Evolutionary conservation across 768 basidiomycete genomes (phyloP), one percentile per base, ranked within the genome.

Genomic region (Galerina marginata): DNA sequence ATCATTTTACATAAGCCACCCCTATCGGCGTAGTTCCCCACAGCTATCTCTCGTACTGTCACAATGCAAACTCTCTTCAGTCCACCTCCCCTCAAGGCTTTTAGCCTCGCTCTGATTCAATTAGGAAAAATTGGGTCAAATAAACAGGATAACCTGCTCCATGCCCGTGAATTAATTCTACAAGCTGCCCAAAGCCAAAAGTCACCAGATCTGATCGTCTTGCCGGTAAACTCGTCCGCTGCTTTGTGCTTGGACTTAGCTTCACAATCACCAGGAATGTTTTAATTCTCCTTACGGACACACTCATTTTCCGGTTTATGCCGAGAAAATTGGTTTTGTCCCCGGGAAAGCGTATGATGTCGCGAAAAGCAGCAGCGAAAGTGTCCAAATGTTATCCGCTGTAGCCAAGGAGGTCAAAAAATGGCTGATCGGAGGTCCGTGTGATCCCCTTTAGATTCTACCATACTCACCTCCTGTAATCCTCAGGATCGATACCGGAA

Each of bases 401-500:
- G 86, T 83, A 51, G 97, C 97, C 0, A 93, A 87, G 71, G 85
- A 92, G 70, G 79, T 85, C 33, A 84, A 81, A 6, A 80, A 89
- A 11, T 99, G 96, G 96, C 77, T 99, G n/a, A 85, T 99, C 66
- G 97, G 96, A 74, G 97, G 96, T 58, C 16, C 40, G 48, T 42
- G 29, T 47, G 14, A 10, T 14, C 11, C 53, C 25, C 4, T 11
- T 48, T 9, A 11, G 25, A 26, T 46, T 33, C 7, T 9, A 15
- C 25, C 33, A 26, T 3, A 15, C 5, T 33, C 15, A 37, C 38
- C 1, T 3, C 50, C n/a, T 40, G n/a, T 52, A 54, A 26, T 15
- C 49, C 23, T 47, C 37, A 98, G 96, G 96, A 12, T 93, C 95
- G 2, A 96, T 99, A 52, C 97, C 97, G 0, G 96, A 99, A 73